Base-by-base conservation (phyloP, 2,329 filamentous ascomycete genomes). In the Aureobasidium sp. region DNA sequence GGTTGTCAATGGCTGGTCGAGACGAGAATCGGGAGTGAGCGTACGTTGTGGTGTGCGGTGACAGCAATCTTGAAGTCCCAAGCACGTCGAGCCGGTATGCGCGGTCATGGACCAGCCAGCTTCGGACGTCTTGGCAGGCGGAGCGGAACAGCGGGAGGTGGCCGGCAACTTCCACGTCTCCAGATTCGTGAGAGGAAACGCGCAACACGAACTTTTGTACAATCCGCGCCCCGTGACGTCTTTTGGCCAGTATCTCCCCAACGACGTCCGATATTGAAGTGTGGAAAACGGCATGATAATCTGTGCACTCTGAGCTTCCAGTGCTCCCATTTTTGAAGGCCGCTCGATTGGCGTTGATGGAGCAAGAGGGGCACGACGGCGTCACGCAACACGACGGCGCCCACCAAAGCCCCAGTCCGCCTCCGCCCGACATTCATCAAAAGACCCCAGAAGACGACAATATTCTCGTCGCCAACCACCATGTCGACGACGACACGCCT, bases 231-330 rank as follows among this genome's bases (percentile, higher is more conserved):
- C 45, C 57, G 44, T 45, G 57, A 65, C 49, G 62, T 63, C 63
- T 64, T 63, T 73, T 66, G 70, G 66, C 67, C 59, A 65, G 65
- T 63, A 61, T 68, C 61, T 66, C 65, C 62, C 39, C 31, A 34
- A 55, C 36, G 11, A 36, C 57, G 45, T 39, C 64, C 65, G 68
- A 66, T 67, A 73, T 62, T 67, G 62, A 51, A 62, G 66, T 67
- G 76, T 66, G 64, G 70, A 74, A 52, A 65, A 63, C 71, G 61
- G 63, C 69, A 74, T 65, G 65, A 36, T 51, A 64, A 37, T 65
- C 66, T 55, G 36, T 62, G 61, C 34, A 45, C 31, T 45, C 36
- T 52, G 57, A 60, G 57, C 57, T 60, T 27, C 34, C 45, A 31
- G 45, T 25, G 57, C 57, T 42, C 57, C 34, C 5, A 15, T 60